A percentile compares a stretch with the other conserved stretches of the same genome.
Conservation (phyloP, 768 basidiomycete species). For the Gloeopeniophorella convolvens region DNA sequence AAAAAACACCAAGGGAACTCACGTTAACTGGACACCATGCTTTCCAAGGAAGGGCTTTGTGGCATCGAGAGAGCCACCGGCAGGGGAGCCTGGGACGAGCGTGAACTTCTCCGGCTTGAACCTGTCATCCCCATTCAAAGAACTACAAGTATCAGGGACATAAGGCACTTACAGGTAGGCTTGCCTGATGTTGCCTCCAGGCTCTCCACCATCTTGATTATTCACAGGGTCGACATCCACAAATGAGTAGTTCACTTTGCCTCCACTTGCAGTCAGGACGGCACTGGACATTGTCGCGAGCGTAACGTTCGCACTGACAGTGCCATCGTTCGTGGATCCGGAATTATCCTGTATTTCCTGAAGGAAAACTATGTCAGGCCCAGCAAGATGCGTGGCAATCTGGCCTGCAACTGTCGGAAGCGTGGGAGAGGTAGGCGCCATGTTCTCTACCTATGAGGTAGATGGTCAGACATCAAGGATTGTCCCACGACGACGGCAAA, state of each 20-base stretch:
- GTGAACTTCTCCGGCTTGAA: constrained; percentile 46
- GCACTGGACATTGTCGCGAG: constrained; percentile 42
- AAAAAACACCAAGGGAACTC: constrained; percentile 1
- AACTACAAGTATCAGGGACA: background rate
- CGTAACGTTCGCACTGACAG: constrained; percentile 47
- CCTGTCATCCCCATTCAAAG: constrained; percentile 20
- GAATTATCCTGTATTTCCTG: constrained; percentile 62
- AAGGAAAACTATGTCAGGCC: constrained; percentile 54
- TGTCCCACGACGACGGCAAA: too few species aligned
- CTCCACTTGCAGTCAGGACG: constrained; percentile 33
- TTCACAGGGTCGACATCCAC: constrained; percentile 47
- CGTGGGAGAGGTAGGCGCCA: constrained; percentile 43
- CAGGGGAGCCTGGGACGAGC: constrained; percentile 39
- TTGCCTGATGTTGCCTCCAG: constrained; percentile 58
- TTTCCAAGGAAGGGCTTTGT: constrained; percentile 32
- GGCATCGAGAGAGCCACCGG: constrained; percentile 43
- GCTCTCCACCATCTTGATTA: constrained; percentile 50
- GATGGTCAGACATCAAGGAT: too few species aligned
- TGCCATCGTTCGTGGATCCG: constrained; percentile 46
- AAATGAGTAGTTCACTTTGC: constrained; percentile 40
- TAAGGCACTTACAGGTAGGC: constrained; percentile 42
- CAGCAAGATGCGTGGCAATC: constrained; percentile 41
- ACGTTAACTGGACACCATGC: constrained; percentile 39
- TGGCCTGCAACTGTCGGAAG: constrained; percentile 45
- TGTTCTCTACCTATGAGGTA: constrained; percentile 48